Conservation (phyloP, 1,284 basidiomycete species). For the Tylopilus sp. region DNA sequence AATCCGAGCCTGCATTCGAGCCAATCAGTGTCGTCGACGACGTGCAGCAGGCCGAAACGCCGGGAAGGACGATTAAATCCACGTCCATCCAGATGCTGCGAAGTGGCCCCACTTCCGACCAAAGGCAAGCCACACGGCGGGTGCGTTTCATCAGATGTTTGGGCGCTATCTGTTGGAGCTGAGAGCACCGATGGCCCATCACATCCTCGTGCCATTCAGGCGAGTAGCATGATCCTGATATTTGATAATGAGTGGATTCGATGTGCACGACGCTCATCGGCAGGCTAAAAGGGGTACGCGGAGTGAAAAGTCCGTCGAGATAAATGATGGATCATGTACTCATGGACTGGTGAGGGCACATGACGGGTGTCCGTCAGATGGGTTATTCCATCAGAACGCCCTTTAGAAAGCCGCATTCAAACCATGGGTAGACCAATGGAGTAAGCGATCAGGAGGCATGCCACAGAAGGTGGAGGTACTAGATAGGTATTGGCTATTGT, state of each 20-base stretch:
- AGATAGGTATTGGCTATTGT: conserved; percentile 2
- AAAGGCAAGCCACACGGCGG: neutral
- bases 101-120: neutral
- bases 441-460: conserved; percentile 4
- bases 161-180: neutral
- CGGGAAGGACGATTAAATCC: neutral
- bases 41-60: neutral
- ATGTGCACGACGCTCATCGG: neutral
- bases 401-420: neutral
- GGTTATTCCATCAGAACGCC: neutral
- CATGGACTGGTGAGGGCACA: neutral
- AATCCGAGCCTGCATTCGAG: neutral
- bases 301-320: conserved; percentile 8
- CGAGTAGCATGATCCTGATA: neutral
- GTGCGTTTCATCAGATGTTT: neutral
- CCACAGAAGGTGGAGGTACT: conserved; percentile 2
- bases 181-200: neutral
- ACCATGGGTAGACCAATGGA: conserved; percentile 12
- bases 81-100: neutral
- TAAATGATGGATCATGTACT: neutral
- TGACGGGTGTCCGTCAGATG: conserved; percentile 5
- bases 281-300: conserved; percentile 12
- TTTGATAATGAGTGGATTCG: neutral
- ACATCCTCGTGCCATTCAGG: conserved; percentile 3
- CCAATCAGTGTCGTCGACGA: neutral